phyloP scores from a whole-genome alignment of 2,329 filamentous ascomycete genomes.

The Trichophyton benhamiae region DNA sequence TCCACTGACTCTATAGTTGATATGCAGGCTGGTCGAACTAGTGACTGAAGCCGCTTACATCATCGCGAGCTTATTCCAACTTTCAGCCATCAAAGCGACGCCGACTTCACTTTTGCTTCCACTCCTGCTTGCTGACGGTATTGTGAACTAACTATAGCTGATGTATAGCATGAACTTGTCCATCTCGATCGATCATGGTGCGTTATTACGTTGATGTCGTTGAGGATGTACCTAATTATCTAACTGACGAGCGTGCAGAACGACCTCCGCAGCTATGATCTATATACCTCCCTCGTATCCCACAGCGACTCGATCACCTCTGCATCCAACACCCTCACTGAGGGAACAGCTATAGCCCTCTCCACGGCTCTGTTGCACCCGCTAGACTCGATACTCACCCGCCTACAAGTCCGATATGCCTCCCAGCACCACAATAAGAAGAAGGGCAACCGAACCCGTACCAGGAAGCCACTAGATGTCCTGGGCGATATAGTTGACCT shows the following conservation, averaged over 20 bases:
- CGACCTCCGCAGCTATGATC: neutral
- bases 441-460: conserved; percentile 15
- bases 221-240: too few relatives aligned
- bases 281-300: neutral
- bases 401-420: conserved; percentile 63
- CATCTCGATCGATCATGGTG: too few relatives aligned
- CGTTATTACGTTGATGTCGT: too few relatives aligned
- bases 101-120: too few relatives aligned
- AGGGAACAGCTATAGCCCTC: conserved; percentile 63
- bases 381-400: conserved; percentile 66
- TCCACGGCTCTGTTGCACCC: conserved; percentile 72
- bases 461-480: conserved; percentile 28
- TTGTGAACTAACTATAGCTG: too few relatives aligned
- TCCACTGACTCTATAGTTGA: too few relatives aligned
- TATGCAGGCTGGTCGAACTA: too few relatives aligned
- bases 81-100: too few relatives aligned
- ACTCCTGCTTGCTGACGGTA: too few relatives aligned
- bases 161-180: too few relatives aligned
- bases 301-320: neutral
- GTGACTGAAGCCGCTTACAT: too few relatives aligned
- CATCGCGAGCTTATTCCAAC: too few relatives aligned
- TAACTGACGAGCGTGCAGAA: neutral
- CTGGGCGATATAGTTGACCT: conserved; percentile 28
- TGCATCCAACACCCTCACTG: conserved; percentile 43
- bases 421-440: conserved; percentile 33